A percentile compares a stretch with the other conserved stretches of the same genome.
phyloP scores from a whole-genome alignment of 2,329 filamentous ascomycete species.

The Sporothrix luriei region DNA sequence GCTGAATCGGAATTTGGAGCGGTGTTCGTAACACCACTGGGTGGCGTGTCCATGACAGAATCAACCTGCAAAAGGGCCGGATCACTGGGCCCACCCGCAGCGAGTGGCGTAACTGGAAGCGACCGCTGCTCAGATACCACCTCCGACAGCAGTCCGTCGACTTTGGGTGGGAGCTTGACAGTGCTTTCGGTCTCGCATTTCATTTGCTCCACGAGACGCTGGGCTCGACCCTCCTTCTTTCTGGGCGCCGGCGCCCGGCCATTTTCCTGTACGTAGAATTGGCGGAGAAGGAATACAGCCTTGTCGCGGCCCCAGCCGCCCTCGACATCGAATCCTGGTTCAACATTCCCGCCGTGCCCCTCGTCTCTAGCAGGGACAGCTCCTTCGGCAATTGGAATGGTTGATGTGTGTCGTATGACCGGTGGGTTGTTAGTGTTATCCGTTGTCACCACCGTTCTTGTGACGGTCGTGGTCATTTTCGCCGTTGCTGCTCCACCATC shows the following conservation, averaged over 20 bases:
- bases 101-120: neutral
- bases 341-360: constrained; percentile 68
- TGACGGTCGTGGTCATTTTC: constrained; percentile 23
- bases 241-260: constrained; percentile 68
- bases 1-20: neutral
- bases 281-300: constrained; percentile 85
- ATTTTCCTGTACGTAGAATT: constrained; percentile 98
- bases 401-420: constrained; percentile 34
- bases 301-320: constrained; percentile 89
- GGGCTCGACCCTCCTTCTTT: constrained; percentile 60
- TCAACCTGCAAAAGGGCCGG: neutral
- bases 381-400: constrained; percentile 38
- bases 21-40: neutral
- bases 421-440: constrained; percentile 29
- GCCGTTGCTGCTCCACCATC: neutral
- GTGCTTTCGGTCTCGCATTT: constrained; percentile 45
- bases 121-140: constrained; percentile 15
- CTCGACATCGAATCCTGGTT: constrained; percentile 77
- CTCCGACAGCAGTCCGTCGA: constrained; percentile 26
- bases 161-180: constrained; percentile 32
- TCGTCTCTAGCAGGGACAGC: constrained; percentile 39
- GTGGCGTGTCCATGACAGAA: neutral
- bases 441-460: constrained; percentile 25
- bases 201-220: constrained; percentile 56
- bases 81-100: neutral